A percentile compares a stretch with the other conserved stretches of the same genome.
Evolutionary conservation across 2,329 filamentous ascomycete species (phyloP).

Genomic region (Malbranchea cinnamomea): DNA sequence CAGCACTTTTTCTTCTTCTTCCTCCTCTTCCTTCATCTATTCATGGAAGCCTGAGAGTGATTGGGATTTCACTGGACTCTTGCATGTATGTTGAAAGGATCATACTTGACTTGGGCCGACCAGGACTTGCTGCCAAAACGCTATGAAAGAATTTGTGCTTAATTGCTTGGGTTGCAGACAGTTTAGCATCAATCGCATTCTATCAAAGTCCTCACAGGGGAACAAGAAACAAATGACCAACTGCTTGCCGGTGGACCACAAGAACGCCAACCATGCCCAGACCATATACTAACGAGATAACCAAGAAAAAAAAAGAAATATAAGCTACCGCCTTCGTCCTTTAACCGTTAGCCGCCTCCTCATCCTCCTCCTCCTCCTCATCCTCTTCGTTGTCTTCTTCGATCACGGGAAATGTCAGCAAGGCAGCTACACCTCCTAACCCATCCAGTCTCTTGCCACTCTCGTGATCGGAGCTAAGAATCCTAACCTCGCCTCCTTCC

Average conservation of each 20-base stretch:
- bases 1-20: slow-evolving; percentile 1
- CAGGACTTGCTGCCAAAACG: neutral
- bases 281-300: no score
- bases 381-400: slow-evolving; percentile 61
- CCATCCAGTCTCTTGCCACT: slow-evolving; percentile 75
- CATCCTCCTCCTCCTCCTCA: slow-evolving; percentile 22
- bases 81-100: slow-evolving; percentile 1
- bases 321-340: neutral
- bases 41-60: slow-evolving; percentile 5
- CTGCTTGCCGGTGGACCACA: no score
- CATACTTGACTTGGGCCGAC: neutral
- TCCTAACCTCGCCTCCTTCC: slow-evolving; percentile 70
- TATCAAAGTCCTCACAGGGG: no score
- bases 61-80: neutral
- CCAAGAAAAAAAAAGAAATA: neutral
- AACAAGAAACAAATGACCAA: no score
- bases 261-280: no score
- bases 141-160: no score
- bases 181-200: no score
- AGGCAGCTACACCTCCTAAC: slow-evolving; percentile 74
- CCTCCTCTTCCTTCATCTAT: slow-evolving; percentile 1
- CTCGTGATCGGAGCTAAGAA: slow-evolving; percentile 90
- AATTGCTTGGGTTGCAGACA: no score
- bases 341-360: neutral
- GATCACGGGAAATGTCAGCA: slow-evolving; percentile 74